Conservation (phyloP, 495 filamentous ascomycete species). For the Podospora pseudopauciseta region DNA sequence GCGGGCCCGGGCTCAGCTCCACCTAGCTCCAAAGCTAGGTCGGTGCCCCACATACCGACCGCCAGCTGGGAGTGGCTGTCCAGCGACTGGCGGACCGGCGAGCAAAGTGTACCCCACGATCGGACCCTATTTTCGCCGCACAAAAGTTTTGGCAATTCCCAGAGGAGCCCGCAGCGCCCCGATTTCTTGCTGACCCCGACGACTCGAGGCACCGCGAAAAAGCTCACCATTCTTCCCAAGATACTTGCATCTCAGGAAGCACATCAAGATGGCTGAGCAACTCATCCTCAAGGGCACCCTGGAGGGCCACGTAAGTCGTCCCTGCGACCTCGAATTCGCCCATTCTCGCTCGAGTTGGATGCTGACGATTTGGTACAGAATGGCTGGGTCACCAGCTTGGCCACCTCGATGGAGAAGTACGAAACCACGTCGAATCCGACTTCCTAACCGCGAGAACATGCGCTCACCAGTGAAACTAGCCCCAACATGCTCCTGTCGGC, state of each 20-base stretch:
- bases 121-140: constrained; percentile 40
- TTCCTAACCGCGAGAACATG: constrained; percentile 20
- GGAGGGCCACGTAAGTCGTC: constrained; percentile 77
- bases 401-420: constrained; percentile 98
- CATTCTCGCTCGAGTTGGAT: neutral
- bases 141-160: constrained; percentile 39
- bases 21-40: neutral
- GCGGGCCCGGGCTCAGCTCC: neutral
- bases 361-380: constrained; percentile 37
- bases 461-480: constrained; percentile 51
- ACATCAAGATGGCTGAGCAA: constrained; percentile 80
- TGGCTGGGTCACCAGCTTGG: constrained; percentile 80
- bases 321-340: constrained; percentile 11
- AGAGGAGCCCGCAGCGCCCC: constrained; percentile 22
- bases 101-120: constrained; percentile 26
- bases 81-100: constrained; percentile 14
- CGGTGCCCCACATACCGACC: neutral
- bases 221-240: constrained; percentile 36
- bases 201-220: constrained; percentile 31
- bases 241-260: constrained; percentile 34
- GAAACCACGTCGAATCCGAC: constrained; percentile 28
- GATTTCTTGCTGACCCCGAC: constrained; percentile 33
- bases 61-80: constrained; percentile 1
- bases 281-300: constrained; percentile 96
- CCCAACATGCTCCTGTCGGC: constrained; percentile 99